These are phyloP conservation scores for Schwanniomyces sp. DNA, from an alignment of 805 yeast genomes.

Conservation along the genomic window DNA sequence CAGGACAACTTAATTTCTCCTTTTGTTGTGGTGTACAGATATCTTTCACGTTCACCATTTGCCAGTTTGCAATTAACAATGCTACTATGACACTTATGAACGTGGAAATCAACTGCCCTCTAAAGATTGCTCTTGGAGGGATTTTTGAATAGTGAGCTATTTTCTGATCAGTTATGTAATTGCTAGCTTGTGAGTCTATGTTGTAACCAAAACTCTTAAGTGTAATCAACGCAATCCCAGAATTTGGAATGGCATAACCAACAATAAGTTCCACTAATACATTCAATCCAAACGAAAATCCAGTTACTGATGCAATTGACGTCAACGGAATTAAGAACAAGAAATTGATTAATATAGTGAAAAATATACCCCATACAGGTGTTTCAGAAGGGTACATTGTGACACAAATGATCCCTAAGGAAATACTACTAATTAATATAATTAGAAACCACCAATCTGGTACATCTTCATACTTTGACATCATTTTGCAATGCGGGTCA, in stretches of 20 bases:
- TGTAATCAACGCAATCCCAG: slow-evolving; percentile 58
- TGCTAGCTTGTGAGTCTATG: slow-evolving; percentile 64
- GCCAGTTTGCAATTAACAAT: slow-evolving; percentile 40
- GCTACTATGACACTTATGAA: slow-evolving; percentile 34
- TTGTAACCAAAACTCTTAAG: slow-evolving; percentile 49
- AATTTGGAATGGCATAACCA: slow-evolving; percentile 63
- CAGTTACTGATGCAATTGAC: slow-evolving; percentile 61
- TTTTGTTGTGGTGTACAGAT: slow-evolving; percentile 36
- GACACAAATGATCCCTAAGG: slow-evolving; percentile 45
- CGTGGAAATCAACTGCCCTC: slow-evolving; percentile 42
- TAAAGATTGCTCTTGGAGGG: slow-evolving; percentile 60
- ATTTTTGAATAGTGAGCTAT: slow-evolving; percentile 59
- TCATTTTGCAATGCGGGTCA: slow-evolving; percentile 60
- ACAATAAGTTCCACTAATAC: slow-evolving; percentile 64
- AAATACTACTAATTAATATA: slow-evolving; percentile 46
- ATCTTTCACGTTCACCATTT: slow-evolving; percentile 32
- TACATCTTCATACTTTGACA: slow-evolving; percentile 61
- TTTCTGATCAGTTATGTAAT: slow-evolving; percentile 46
- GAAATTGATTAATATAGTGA: slow-evolving; percentile 55
- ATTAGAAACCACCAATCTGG: slow-evolving; percentile 71
- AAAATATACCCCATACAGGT: slow-evolving; percentile 63
- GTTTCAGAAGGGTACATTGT: slow-evolving; percentile 51
- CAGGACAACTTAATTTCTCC: slow-evolving; percentile 39
- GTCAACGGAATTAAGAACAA: slow-evolving; percentile 62
- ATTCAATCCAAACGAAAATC: slow-evolving; percentile 56